Conservation (phyloP, 2,329 filamentous ascomycete species). For the Penicillium sp. region DNA sequence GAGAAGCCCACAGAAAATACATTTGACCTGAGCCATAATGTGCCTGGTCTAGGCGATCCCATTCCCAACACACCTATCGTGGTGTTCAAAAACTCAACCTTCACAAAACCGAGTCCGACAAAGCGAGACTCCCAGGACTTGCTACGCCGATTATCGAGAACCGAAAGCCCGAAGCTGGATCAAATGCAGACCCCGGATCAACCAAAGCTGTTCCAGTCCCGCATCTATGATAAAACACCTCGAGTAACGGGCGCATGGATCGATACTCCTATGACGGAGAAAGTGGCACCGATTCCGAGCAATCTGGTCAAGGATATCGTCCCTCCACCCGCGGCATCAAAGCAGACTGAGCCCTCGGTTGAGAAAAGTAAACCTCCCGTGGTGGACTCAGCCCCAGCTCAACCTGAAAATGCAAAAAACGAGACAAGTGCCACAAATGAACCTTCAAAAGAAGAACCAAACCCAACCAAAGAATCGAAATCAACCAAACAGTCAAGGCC, state of each 20-base stretch:
- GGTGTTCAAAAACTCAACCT: slow-evolving; percentile 35
- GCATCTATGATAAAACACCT: slow-evolving; percentile 45
- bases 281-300: slow-evolving; percentile 23
- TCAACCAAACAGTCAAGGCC: slow-evolving; percentile 18
- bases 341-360: slow-evolving; percentile 4
- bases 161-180: slow-evolving; percentile 35
- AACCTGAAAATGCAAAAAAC: not conserved
- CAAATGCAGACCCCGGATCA: slow-evolving; percentile 36
- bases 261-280: slow-evolving; percentile 47
- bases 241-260: slow-evolving; percentile 48
- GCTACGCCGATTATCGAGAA: slow-evolving; percentile 43
- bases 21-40: slow-evolving; percentile 13
- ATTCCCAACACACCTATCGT: slow-evolving; percentile 42
- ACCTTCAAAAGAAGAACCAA: not conserved
- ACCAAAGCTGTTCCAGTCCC: slow-evolving; percentile 29
- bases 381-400: not conserved
- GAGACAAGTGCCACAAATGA: not conserved
- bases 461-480: not conserved
- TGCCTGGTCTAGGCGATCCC: slow-evolving; percentile 24
- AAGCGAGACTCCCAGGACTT: slow-evolving; percentile 43
- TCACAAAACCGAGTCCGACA: slow-evolving; percentile 29
- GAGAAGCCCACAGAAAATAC: slow-evolving; percentile 10
- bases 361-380: slow-evolving; percentile 8
- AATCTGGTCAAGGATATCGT: slow-evolving; percentile 28
- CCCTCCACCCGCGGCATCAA: slow-evolving; percentile 14